Evolutionary conservation across 2,329 filamentous ascomycete genomes (phyloP), one percentile per base, ranked within the genome.

Genomic region (Xylaria arbuscula): DNA sequence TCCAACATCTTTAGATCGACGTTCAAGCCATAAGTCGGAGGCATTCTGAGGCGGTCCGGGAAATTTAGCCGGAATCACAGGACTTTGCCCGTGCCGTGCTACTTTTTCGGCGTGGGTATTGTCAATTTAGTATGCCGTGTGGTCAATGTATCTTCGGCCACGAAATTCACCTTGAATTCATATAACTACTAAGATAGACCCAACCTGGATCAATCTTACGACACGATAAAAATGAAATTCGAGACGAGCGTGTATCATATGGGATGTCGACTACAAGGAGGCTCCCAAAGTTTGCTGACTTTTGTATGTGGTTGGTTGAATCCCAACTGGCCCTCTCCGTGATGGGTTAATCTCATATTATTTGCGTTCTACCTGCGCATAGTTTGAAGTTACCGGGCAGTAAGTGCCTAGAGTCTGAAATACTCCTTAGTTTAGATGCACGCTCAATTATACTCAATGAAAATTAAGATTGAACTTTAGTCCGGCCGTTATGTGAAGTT

Each of bases 21-120:
- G 54, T 55, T 64, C 47, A 67, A 59, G 65, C 59, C 55, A 28
- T 51, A 40, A 53, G 36, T 51, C 60, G 50, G 55, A 11, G 45
- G 22, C 54, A 19, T 51, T 2, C 8, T 48, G 55, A 60, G 19
- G 42, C 59, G 40, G 60, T 34, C 63, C 58, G 62, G 62, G 51
- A 34, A 40, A 45, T 62, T 66, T 56, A 66, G 54, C 60, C 65
- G 38, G 59, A 58, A 58, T 45, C 36, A 47, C 54, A 57, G 45
- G 58, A 58, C 45, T 8, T 36, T 28, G 51, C 32, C 28, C 53
- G 59, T 67, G 51, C 47, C 64, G 53, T 32, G 58, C 22, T 8
- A 7, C 42, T 10, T 36, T 58, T 24, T 62, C 45, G 51, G 45
- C 47, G 24, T 65, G 19, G 24, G 3, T 3, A 24, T 17, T 24